These are phyloP conservation scores for Zopfia rhizophila DNA, from an alignment of 2,329 filamentous ascomycete species.

Conservation along the genomic window DNA sequence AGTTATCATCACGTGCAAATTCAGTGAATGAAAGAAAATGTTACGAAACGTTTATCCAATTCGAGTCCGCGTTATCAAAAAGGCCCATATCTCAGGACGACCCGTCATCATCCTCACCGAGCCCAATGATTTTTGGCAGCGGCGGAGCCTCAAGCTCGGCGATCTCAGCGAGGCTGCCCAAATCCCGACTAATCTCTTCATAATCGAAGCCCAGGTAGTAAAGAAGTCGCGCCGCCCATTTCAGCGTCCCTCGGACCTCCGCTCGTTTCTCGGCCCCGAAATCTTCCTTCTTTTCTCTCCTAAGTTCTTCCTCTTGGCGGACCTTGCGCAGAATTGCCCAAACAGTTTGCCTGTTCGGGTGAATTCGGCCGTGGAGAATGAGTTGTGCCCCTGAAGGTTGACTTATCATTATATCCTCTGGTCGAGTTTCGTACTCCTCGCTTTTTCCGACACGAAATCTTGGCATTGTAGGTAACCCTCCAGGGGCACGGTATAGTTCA, in stretches of 20 bases:
- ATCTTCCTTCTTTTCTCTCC: slow-evolving; percentile 22
- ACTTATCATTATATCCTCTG: slow-evolving; percentile 41
- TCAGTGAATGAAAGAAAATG: no score
- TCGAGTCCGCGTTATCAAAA: no score
- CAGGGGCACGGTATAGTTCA: slow-evolving; percentile 40
- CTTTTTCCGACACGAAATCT: slow-evolving; percentile 34
- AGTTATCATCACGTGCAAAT: no score
- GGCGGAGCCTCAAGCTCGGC: slow-evolving; percentile 43
- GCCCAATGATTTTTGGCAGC: slow-evolving; percentile 20
- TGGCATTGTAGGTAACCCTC: slow-evolving; percentile 46
- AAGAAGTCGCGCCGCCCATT: slow-evolving; percentile 43
- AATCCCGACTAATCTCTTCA: slow-evolving; percentile 42
- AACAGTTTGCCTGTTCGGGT: slow-evolving; percentile 45
- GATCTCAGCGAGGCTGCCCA: slow-evolving; percentile 42
- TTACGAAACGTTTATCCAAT: no score
- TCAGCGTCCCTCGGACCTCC: slow-evolving; percentile 39
- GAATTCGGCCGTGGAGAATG: slow-evolving; percentile 40
- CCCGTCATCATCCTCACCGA: slow-evolving; percentile 20
- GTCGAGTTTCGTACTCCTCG: slow-evolving; percentile 34
- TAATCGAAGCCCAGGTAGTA: slow-evolving; percentile 45
- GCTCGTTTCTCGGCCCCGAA: slow-evolving; percentile 23
- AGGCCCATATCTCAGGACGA: neutral
- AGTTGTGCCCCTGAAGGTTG: slow-evolving; percentile 40
- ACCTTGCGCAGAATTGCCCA: slow-evolving; percentile 46
- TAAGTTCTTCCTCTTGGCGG: slow-evolving; percentile 41